phyloP scores from a whole-genome alignment of 2,329 filamentous ascomycete genomes.

The Podosphaera leucotricha region DNA sequence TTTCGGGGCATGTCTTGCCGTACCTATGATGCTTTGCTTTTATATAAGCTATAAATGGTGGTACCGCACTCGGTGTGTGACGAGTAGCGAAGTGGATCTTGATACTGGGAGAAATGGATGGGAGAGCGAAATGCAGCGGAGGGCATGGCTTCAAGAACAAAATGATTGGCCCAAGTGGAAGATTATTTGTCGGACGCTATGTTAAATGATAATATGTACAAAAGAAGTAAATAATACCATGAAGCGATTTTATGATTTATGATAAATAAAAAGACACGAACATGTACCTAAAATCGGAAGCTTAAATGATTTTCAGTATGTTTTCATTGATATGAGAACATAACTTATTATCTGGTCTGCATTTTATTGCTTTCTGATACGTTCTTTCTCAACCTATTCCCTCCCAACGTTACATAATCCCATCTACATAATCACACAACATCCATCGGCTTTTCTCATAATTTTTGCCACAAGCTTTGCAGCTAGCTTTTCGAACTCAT shows the following conservation, averaged over 20 bases:
- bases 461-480: constrained; percentile 14
- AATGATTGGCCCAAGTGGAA: constrained; percentile 54
- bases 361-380: too few relatives aligned
- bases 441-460: constrained; percentile 14
- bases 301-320: too few relatives aligned
- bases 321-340: too few relatives aligned
- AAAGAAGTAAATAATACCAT: background rate
- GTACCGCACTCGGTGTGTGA: constrained; percentile 44
- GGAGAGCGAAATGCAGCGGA: constrained; percentile 51
- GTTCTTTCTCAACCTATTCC: too few relatives aligned
- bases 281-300: too few relatives aligned
- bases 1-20: constrained; percentile 48
- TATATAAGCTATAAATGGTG: constrained; percentile 59
- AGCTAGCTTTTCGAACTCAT: constrained; percentile 15
- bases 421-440: constrained; percentile 14
- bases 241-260: too few relatives aligned
- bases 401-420: background rate
- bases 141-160: constrained; percentile 55
- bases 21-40: constrained; percentile 41
- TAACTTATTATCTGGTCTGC: too few relatives aligned
- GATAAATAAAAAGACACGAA: too few relatives aligned
- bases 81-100: constrained; percentile 56
- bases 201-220: constrained; percentile 19
- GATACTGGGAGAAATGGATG: constrained; percentile 68
- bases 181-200: constrained; percentile 47